Percentiles rank a stretch among this genome's conserved stretches.
Evolutionary conservation across 805 yeast species (phyloP).

Genomic region (Metschnikowia kunwiensis): DNA sequence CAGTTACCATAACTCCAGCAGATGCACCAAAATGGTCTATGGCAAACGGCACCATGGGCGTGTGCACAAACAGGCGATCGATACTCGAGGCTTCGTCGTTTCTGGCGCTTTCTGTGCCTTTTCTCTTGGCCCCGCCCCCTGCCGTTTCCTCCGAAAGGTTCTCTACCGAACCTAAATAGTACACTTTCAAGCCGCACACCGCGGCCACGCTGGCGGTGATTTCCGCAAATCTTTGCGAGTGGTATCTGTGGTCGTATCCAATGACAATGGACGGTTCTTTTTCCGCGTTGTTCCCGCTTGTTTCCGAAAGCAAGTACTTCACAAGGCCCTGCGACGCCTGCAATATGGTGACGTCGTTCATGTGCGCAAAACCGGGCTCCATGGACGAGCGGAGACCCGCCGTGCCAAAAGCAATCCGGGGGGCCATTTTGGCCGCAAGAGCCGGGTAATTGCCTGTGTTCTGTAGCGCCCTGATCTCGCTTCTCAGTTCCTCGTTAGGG

Average conservation of each 20-base stretch:
- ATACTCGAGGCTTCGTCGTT: neutral
- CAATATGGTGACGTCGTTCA: constrained; percentile 84
- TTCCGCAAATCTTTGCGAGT: constrained; percentile 76
- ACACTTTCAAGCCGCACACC: constrained; percentile 64
- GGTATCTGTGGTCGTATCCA: constrained; percentile 89
- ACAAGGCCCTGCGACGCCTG: constrained; percentile 89
- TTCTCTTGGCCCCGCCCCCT: constrained; percentile 7
- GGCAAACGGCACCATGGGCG: constrained; percentile 91
- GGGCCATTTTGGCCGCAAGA: constrained; percentile 50
- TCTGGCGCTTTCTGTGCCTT: neutral
- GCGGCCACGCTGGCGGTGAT: constrained; percentile 75
- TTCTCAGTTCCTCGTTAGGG: constrained; percentile 44
- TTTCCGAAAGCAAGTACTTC: constrained; percentile 36
- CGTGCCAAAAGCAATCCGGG: constrained; percentile 83
- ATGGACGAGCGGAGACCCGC: constrained; percentile 86
- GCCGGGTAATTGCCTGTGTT: constrained; percentile 35
- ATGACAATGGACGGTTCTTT: constrained; percentile 52
- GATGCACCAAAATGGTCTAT: constrained; percentile 61
- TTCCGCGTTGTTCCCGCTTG: constrained; percentile 4
- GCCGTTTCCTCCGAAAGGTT: constrained; percentile 28
- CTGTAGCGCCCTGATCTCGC: constrained; percentile 51
- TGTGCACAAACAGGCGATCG: constrained; percentile 49
- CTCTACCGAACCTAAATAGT: constrained; percentile 48
- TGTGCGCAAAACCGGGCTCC: constrained; percentile 87
- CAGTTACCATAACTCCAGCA: constrained; percentile 91